phyloP scores from a whole-genome alignment of 192 early-diverging fungal genomes.

The Podila horticola region DNA sequence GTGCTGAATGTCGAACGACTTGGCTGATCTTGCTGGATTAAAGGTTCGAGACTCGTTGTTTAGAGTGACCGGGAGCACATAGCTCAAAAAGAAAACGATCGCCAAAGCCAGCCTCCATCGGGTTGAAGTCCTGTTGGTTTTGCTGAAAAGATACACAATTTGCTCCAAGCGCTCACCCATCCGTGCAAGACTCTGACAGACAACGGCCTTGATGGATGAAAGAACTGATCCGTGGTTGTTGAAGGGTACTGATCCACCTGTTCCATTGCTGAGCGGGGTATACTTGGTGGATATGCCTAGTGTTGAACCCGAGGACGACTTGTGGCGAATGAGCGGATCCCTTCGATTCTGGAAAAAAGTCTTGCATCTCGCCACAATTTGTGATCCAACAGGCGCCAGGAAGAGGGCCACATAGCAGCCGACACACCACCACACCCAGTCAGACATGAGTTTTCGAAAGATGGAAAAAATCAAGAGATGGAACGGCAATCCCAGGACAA shows the following conservation, averaged over 20 bases:
- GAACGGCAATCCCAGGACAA: conserved; percentile 33
- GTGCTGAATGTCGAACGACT: conserved; percentile 34
- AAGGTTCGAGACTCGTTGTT: conserved; percentile 34
- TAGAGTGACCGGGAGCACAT: conserved; percentile 35
- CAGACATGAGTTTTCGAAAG: conserved; percentile 38
- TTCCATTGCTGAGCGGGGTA: conserved; percentile 11
- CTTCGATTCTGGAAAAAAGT: no score
- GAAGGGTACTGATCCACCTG: neutral
- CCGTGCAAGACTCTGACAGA: neutral
- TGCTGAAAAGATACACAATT: conserved; percentile 12
- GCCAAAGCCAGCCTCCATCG: conserved; percentile 36
- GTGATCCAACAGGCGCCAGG: conserved; percentile 17
- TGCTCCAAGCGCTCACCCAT: conserved; percentile 10
- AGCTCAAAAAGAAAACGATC: conserved; percentile 19
- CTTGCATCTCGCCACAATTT: conserved; percentile 5
- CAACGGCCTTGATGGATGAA: neutral
- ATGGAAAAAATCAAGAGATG: conserved; percentile 52
- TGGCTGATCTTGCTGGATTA: conserved; percentile 17
- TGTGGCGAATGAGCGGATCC: neutral
- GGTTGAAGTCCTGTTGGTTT: conserved; percentile 20
- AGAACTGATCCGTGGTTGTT: neutral
- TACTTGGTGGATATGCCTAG: conserved; percentile 11
- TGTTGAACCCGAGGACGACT: neutral
- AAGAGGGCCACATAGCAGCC: conserved; percentile 26
- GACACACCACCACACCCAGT: conserved; percentile 38